A percentile compares a stretch with the other conserved stretches of the same genome.
phyloP scores from a whole-genome alignment of 805 yeast species.

The Metschnikowia orientalis region DNA sequence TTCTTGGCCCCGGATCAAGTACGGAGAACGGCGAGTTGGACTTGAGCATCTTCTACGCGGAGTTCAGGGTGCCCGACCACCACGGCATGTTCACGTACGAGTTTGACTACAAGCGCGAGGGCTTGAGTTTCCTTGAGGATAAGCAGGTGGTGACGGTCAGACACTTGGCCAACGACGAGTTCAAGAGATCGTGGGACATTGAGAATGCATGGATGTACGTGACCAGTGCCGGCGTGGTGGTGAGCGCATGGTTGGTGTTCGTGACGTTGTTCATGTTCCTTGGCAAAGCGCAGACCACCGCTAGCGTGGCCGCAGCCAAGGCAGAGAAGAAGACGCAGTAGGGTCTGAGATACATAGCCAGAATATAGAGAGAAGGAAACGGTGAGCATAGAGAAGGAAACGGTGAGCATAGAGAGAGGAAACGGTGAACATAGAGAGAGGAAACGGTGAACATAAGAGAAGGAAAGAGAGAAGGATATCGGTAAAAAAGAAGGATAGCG shows the following conservation, averaged over 20 bases:
- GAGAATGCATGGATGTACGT: slow-evolving; percentile 91
- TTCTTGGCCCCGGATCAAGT: slow-evolving; percentile 36
- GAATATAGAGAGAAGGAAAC: neutral
- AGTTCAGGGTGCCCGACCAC: slow-evolving; percentile 83
- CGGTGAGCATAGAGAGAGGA: no score
- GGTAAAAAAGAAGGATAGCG: no score
- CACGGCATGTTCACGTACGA: slow-evolving; percentile 93
- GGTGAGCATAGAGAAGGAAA: neutral
- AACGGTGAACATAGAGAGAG: no score
- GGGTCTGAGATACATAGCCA: neutral
- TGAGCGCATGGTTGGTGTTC: slow-evolving; percentile 72
- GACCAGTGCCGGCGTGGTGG: slow-evolving; percentile 64
- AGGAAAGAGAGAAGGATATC: no score
- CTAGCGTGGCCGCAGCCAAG: no score
- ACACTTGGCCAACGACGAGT: slow-evolving; percentile 94
- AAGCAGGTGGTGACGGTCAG: slow-evolving; percentile 75
- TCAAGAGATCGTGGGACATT: slow-evolving; percentile 87
- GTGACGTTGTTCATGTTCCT: slow-evolving; percentile 57
- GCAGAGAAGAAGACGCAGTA: neutral
- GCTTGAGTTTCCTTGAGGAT: slow-evolving; percentile 63
- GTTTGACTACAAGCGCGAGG: slow-evolving; percentile 73
- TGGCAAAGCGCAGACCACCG: slow-evolving; percentile 19
- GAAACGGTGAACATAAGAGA: no score
- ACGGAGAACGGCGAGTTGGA: slow-evolving; percentile 41
- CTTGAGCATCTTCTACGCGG: slow-evolving; percentile 43